These are phyloP conservation scores for Ciborinia camelliae DNA, from an alignment of 2,329 filamentous ascomycete genomes.

Conservation along the genomic window DNA sequence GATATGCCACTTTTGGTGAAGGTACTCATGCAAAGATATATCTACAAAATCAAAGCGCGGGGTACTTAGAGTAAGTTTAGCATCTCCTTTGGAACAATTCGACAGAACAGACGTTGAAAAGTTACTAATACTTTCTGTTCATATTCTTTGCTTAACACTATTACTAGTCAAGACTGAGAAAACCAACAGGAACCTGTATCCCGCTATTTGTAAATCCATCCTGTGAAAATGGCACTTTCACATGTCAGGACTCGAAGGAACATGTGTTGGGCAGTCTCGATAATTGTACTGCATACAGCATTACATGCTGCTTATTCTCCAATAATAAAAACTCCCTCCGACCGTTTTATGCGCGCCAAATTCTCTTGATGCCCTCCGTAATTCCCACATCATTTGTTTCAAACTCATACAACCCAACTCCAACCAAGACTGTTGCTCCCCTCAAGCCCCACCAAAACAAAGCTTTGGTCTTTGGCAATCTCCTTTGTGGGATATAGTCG, in stretches of 20 bases:
- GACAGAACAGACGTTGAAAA: neutral
- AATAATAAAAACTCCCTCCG: conserved; percentile 16
- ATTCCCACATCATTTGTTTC: conserved; percentile 98
- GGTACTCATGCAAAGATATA: neutral
- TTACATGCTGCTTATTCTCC: conserved; percentile 2
- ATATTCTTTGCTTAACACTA: neutral
- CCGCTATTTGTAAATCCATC: neutral
- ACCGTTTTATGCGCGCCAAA: conserved; percentile 74
- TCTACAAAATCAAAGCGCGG: neutral
- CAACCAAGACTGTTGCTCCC: conserved; percentile 72
- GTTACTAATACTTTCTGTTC: neutral
- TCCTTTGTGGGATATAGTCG: conserved; percentile 80
- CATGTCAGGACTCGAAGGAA: neutral
- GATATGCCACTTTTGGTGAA: neutral
- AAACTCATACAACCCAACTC: conserved; percentile 92
- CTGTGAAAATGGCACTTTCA: neutral
- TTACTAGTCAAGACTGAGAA: neutral
- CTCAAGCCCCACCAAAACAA: conserved; percentile 76
- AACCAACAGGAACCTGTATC: neutral
- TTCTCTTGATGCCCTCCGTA: conserved; percentile 80
- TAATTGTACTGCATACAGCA: conserved; percentile 14
- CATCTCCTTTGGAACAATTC: neutral
- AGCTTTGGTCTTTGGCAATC: conserved; percentile 65
- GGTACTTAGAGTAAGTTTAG: neutral
- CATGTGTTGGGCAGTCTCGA: conserved; percentile 7